phyloP scores from a whole-genome alignment of 352 stramenopile genomes.

The Pythium inflatum region DNA sequence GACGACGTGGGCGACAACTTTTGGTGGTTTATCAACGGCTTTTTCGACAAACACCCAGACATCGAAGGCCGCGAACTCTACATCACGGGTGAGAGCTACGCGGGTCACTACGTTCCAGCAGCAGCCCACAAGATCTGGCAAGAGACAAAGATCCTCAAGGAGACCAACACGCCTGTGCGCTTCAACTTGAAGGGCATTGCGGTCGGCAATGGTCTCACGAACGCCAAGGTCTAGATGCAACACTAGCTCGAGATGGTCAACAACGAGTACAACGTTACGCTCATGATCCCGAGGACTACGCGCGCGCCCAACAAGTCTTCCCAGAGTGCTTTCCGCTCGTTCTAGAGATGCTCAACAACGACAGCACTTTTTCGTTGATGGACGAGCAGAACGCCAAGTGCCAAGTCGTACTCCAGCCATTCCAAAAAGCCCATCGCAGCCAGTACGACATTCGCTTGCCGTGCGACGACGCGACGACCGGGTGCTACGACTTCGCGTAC shows the following conservation, averaged over 20 bases:
- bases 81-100: conserved; percentile 64
- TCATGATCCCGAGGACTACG: too few relatives aligned
- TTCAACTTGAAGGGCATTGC: conserved; percentile 66
- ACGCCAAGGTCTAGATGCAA: conserved; percentile 38
- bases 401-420: conserved; percentile 37
- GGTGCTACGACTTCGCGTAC: conserved; percentile 1
- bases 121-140: conserved; percentile 49
- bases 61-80: conserved; percentile 49
- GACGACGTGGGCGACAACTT: conserved; percentile 49
- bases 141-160: conserved; percentile 30
- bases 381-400: conserved; percentile 68
- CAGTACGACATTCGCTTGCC: conserved; percentile 63
- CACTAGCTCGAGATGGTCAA: conserved; percentile 52
- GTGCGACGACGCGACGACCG: conserved; percentile 27
- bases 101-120: conserved; percentile 55
- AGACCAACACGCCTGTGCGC: conserved; percentile 34
- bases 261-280: conserved; percentile 67
- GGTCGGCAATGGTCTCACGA: conserved; percentile 76
- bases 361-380: too few relatives aligned
- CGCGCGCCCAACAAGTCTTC: too few relatives aligned
- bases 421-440: conserved; percentile 40
- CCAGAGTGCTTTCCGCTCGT: too few relatives aligned
- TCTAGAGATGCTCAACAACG: conserved; percentile 61
- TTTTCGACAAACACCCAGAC: conserved; percentile 50
- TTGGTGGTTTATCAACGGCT: conserved; percentile 59